Base-by-base conservation (phyloP, 768 basidiomycete species). In the Agaricus sinodeliciosus region DNA sequence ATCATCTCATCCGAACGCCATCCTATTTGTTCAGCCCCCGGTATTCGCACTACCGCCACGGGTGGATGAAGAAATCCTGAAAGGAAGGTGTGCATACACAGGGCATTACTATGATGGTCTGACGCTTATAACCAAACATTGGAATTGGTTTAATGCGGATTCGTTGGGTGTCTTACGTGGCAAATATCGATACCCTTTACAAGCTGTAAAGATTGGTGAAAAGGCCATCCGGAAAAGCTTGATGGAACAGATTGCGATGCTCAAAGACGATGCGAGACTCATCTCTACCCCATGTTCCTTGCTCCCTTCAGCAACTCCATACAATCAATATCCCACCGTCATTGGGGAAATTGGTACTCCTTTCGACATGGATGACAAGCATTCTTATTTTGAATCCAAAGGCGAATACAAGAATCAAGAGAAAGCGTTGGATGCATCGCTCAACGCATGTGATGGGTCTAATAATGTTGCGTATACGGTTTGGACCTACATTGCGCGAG, bases 301-400 rank as follows among this genome's bases (percentile, higher is more conserved):
- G 11, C 16, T 39, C 3, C 25, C 35, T n/a, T 6, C 39, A 25
- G 4, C 9, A 31, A 4, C 43, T 3, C 27, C 56, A 39, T 16
- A 4, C 26, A 57, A 55, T 1, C 55, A 70, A 15, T 96, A 87
- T 61, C 95, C 95, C 0, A 94, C 90, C 0, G 75, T 98, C 58
- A 88, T 99, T 34, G 94, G 95, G 9, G 95, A 99, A 72, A 95
- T 97, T 47, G 95, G 95, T 12, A 89, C 84, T 1, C 95, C 95
- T 2, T 92, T 86, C 63, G 94, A 99, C 65, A 86, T 99, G 87
- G 95, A 99, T 63, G 71, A 71, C 50, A 92, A 90, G 67, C 75
- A 78, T 43, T 76, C 90, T 12, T 99, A 99, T 68, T 70, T 79
- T 58, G 13, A 36, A 12, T 48, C 40, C 6, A 75, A 78, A 55